phyloP scores from a whole-genome alignment of 2,329 filamentous ascomycete species.

The Xylariales sp. region DNA sequence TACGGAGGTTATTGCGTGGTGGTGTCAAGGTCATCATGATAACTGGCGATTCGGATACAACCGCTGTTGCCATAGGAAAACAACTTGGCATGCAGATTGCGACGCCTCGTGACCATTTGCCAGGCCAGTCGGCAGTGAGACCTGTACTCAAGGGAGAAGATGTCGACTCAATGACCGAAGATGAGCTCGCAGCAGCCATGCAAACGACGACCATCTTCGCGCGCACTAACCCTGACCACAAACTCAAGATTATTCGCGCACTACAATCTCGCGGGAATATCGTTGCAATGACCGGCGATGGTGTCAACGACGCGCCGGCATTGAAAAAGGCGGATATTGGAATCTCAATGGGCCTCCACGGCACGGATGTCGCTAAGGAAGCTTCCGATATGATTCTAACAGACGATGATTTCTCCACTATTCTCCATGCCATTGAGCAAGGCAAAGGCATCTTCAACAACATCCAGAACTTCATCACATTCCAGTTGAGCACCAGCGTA shows the following conservation, averaged over 20 bases:
- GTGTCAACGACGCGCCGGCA: conserved; percentile 95
- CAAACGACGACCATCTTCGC: conserved; percentile 91
- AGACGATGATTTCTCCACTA: conserved; percentile 86
- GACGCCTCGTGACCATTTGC: conserved; percentile 43
- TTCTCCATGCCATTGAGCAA: conserved; percentile 93
- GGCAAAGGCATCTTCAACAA: conserved; percentile 99
- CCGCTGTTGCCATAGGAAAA: conserved; percentile 86
- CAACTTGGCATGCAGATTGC: conserved; percentile 91
- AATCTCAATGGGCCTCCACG: conserved; percentile 91
- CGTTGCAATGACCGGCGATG: conserved; percentile 97
- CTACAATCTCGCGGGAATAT: conserved; percentile 92
- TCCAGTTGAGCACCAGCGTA: conserved; percentile 95
- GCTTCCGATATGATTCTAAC: conserved; percentile 91
- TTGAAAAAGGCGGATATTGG: conserved; percentile 97
- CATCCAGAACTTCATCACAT: conserved; percentile 98
- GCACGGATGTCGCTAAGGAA: conserved; percentile 96
- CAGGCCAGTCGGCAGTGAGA: conserved; percentile 55
- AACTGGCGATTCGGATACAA: conserved; percentile 92
- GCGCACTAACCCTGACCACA: conserved; percentile 93
- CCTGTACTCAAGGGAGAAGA: conserved; percentile 84
- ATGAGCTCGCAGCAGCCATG: conserved; percentile 80
- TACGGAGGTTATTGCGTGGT: conserved; percentile 84
- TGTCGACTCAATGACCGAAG: conserved; percentile 85
- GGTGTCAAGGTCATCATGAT: conserved; percentile 99
- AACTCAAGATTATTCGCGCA: conserved; percentile 92